Conservation (phyloP, 768 basidiomycete species). For the Tylopilus intermedius region DNA sequence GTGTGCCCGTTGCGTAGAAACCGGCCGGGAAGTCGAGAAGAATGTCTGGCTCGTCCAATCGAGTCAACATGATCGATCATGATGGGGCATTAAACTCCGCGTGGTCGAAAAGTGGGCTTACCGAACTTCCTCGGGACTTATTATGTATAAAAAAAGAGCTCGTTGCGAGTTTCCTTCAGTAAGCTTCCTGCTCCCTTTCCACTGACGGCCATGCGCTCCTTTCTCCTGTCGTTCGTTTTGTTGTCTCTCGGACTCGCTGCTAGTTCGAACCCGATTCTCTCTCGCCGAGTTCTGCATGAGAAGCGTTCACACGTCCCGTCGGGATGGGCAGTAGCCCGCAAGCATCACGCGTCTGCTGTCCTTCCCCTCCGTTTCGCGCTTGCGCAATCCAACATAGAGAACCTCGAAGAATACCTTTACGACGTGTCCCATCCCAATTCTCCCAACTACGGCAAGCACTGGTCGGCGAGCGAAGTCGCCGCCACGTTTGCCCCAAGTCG, state of each 20-base stretch:
- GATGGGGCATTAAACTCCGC: background rate
- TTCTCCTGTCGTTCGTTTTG: slow-evolving; percentile 22
- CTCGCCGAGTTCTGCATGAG: slow-evolving; percentile 14
- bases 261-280: slow-evolving; percentile 2
- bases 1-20: background rate
- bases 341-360: slow-evolving; percentile 27
- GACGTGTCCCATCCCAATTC: slow-evolving; percentile 43
- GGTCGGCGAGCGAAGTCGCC: slow-evolving; percentile 36
- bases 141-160: background rate
- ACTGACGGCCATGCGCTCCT: slow-evolving; percentile 12
- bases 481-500: slow-evolving; percentile 39
- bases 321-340: slow-evolving; percentile 34
- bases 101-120: background rate
- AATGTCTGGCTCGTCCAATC: background rate
- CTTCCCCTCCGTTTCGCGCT: slow-evolving; percentile 46
- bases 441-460: slow-evolving; percentile 42
- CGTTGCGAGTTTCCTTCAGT: background rate
- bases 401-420: slow-evolving; percentile 38
- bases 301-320: slow-evolving; percentile 33
- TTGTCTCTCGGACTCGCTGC: slow-evolving; percentile 16
- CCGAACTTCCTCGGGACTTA: background rate
- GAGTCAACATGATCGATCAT: background rate
- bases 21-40: background rate
- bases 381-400: slow-evolving; percentile 37
- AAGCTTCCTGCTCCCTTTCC: background rate